Evolutionary conservation across 108 stramenopile genomes (phyloP), one percentile per base, ranked within the genome.

Genomic region (Epithemia pelagica): DNA sequence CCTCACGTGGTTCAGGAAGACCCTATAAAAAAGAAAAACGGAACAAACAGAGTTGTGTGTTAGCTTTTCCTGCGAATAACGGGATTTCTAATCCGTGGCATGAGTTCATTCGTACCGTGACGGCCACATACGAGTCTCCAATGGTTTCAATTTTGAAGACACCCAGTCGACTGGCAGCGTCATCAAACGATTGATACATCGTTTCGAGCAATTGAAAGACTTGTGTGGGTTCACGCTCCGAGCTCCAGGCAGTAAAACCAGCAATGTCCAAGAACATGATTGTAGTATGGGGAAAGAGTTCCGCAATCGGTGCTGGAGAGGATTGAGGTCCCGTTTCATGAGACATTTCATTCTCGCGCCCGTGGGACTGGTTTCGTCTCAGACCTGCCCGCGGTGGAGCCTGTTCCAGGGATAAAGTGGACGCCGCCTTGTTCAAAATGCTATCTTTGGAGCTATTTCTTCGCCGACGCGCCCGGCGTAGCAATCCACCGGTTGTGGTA

Each of bases 181-280:
- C 71, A 54, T 82, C 78, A 30, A 82, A 79, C 28, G 76, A 75
- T 73, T 76, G 73, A 62, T 79, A 82, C 21, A 82, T 51, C 15
- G 58, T 63, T 30, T 82, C 82, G 2, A 82, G 76, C 1, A 82
- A 75, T 10, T 28, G 54, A 66, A 82, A 82, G 2, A 82, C 82
- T 59, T 79, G 74, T 53, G 74, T 61, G 8, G 80, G 80, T 15
- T 74, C 74, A 24, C 71, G 65, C 24, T 75, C 71, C 2, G 80
- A 68, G 56, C 77, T 78, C 80, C 80, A 81, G 28, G 77, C 74
- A 25, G 80, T 81, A 26, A 81, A 81, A 26, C 80, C 80, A 21
- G 57, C 23, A 58, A 58, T 58, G 26, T 58, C 57, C 23, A 58
- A 27, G 21, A 46, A 46, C 37, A 46, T 10, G 37, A 58, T 20